Evolutionary conservation across 148 eudicot genomes (phyloP), one percentile per base, ranked within the genome.

Genomic region (Rhododendron ferrugineum): DNA sequence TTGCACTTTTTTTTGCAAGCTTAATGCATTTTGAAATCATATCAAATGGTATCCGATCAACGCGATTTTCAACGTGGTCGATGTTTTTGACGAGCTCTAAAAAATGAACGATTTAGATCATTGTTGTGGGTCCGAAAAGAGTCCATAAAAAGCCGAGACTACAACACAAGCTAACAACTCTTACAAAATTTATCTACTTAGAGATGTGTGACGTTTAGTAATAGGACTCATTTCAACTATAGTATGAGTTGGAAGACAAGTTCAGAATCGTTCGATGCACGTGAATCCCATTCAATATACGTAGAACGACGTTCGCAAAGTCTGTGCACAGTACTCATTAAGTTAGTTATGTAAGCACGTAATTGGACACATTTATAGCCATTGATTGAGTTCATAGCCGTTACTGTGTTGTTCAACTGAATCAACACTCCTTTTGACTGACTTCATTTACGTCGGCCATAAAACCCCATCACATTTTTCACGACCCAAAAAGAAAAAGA

Each of bases 61-160:
- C 11, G 50, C 11, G 11, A 47, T 47, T 47, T 47, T 10, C 10
- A 47, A 47, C 13, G 14, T 11, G 50, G 13, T 47, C 54, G 1
- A 14, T 11, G 18, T 50, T 11, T 52, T 52, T 3, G 18, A 1
- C 4, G 56, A 52, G 11, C 0, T 52, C 56, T 52, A 52, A 15
- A 50, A 52, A 14, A 3, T 13, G 4, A 13, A 52, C 56, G 20
- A 52, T 52, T 52, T 0, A 46, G 0, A 46, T 46, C 0, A 46
- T 46, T 46, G 0, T 46, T 9, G 2, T 46, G 49, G 2, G 0
- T 2, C 0, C 11, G 1, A 0, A 46, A 46, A 40, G 42, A 0
- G 0, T 40, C 1, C 7, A 40, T 40, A 40, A 40, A 40, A 40
- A 40, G 42, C 42, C 7, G 7, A 40, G 42, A 40, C 42, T 37